Conservation (phyloP, 2,329 filamentous ascomycete species). For the Arthrobotrys conoides region DNA sequence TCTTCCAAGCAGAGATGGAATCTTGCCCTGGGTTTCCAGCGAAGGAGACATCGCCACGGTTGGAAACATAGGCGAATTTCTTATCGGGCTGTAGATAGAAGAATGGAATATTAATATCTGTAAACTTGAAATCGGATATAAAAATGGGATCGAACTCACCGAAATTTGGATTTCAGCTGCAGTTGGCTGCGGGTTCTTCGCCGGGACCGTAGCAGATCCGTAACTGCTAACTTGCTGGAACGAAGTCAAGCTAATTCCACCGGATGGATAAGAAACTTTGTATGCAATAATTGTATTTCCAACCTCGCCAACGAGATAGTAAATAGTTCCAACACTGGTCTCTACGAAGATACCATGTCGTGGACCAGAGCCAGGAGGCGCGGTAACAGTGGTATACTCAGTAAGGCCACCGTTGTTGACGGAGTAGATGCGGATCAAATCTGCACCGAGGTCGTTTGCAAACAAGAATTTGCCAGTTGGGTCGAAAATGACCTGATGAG, state of each 20-base stretch:
- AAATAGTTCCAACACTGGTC: conserved; percentile 70
- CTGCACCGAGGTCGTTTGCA: conserved; percentile 77
- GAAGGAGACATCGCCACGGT: conserved; percentile 75
- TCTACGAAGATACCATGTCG: conserved; percentile 69
- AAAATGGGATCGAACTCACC: conserved; percentile 68
- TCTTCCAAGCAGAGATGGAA: conserved; percentile 75
- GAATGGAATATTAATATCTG: conserved; percentile 27
- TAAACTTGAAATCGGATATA: background rate
- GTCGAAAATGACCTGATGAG: conserved; percentile 76
- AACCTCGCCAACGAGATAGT: conserved; percentile 76
- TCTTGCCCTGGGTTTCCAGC: conserved; percentile 71
- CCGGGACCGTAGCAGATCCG: conserved; percentile 51
- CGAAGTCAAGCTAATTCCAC: conserved; percentile 64
- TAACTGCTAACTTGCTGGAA: conserved; percentile 70
- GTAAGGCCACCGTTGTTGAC: conserved; percentile 67
- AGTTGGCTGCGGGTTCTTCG: conserved; percentile 64
- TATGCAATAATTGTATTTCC: conserved; percentile 73
- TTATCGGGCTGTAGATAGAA: conserved; percentile 70
- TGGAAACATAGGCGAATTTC: conserved; percentile 77
- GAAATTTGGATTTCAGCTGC: conserved; percentile 74
- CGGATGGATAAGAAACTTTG: conserved; percentile 71
- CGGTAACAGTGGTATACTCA: conserved; percentile 68
- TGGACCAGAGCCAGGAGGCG: conserved; percentile 74
- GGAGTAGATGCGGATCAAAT: conserved; percentile 74
- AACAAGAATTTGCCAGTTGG: conserved; percentile 75